Base-by-base conservation (phyloP, 805 yeast genomes). In the Ogataea paraovalis region DNA sequence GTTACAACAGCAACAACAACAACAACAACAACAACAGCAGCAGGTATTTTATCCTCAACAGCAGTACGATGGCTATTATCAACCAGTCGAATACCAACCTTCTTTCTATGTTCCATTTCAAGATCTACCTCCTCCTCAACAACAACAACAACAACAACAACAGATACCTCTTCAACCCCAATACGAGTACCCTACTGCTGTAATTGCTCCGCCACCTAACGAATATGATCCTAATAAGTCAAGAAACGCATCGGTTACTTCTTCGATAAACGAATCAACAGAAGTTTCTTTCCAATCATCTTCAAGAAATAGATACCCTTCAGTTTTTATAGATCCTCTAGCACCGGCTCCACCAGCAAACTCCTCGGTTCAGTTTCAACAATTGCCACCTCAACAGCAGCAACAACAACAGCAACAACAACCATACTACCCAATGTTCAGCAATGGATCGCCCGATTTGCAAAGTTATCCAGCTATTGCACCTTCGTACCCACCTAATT, bases 291-390 rank as follows among this genome's bases (percentile, higher is more conserved):
- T 58, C 36, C 64, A 55, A 42, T 54, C 62, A 8, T 47, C 58
- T 3, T 52, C 64, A 21, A 62, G 75, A 44, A 73, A 66, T 32
- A 59, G 82, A 51, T 67, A 71, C 46, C 80, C 80, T 3, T 75
- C 80, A 10, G 62, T 76, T 34, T 66, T 74, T 30, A 63, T 68
- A 45, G 82, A 77, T 52, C 82, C 82, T 1, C 65, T 76, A 46
- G 76, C 78, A 2, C 73, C 77, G 1, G 69, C 58, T 2, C 73
- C 75, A 13, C 53, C 57, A 16, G n/a, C 53, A 33, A 36, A 49
- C 13, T 47, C 52, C 28, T 33, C 48, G 47, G 13, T 38, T 7
- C 43, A 21, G 34, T 47, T 43, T 21, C 43, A 27, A 13, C 33
- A 34, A 13, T 41, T 36, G 8, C 42, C 14, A 27, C 48, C 28